A percentile compares a stretch with the other conserved stretches of the same genome.
Evolutionary conservation across 768 basidiomycete species (phyloP).

Genomic region (Hemileccinum impolitum): DNA sequence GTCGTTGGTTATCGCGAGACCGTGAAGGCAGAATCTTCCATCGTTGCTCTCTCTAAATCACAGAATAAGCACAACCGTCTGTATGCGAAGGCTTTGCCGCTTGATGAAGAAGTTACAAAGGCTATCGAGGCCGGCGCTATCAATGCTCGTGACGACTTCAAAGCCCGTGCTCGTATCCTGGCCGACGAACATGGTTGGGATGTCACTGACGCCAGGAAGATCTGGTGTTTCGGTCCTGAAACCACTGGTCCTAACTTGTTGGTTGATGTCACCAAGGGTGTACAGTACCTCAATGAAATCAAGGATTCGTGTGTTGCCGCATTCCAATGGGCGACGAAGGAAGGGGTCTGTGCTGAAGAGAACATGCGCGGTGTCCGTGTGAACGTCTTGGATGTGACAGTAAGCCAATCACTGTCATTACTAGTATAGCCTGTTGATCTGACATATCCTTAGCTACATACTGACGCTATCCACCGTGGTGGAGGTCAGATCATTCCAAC

Average conservation of each 20-base stretch:
- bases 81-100: constrained; percentile 87
- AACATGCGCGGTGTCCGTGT: constrained; percentile 98
- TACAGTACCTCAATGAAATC: constrained; percentile 99
- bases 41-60: constrained; percentile 96
- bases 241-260: constrained; percentile 95
- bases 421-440: background rate
- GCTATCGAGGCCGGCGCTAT: constrained; percentile 89
- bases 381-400: constrained; percentile 95
- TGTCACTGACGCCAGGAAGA: constrained; percentile 98
- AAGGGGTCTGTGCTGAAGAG: constrained; percentile 95
- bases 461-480: constrained; percentile 99
- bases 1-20: constrained; percentile 99
- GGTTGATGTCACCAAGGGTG: constrained; percentile 98
- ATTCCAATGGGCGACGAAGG: constrained; percentile 99
- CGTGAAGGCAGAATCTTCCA: constrained; percentile 91
- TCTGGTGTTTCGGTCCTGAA: constrained; percentile 99
- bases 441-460: constrained; percentile 63
- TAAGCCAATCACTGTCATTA: constrained; percentile 35
- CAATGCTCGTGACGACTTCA: constrained; percentile 94
- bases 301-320: constrained; percentile 99
- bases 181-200: constrained; percentile 99
- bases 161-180: constrained; percentile 89
- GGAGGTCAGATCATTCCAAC: constrained; percentile 98
- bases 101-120: constrained; percentile 90
- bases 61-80: constrained; percentile 99